Percentiles rank a stretch among this genome's conserved stretches.
phyloP scores from a whole-genome alignment of 805 yeast species.

The Metschnikowia amazonensis region DNA sequence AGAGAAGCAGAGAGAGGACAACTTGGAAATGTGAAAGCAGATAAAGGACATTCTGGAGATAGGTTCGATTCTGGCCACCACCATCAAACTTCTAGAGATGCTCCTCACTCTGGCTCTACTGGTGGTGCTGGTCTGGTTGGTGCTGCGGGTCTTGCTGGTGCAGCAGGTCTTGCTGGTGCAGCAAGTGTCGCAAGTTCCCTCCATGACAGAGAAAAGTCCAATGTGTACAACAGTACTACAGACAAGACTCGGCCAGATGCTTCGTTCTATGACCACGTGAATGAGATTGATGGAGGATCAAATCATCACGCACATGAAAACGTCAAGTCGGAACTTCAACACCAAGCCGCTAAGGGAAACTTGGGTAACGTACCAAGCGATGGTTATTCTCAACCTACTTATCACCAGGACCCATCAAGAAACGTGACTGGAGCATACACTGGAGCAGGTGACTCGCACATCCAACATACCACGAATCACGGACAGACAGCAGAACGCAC shows the following conservation, averaged over 20 bases:
- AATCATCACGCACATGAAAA: slow-evolving; percentile 10
- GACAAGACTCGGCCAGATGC: not conserved
- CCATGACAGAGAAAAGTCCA: not conserved
- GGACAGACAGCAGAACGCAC: not conserved
- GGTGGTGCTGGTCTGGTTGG: too few species aligned
- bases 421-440: not conserved
- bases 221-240: too few species aligned
- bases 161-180: not conserved
- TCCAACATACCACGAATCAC: not conserved
- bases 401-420: not conserved
- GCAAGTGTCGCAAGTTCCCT: not conserved
- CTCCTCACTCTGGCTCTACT: not conserved
- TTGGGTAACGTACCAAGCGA: slow-evolving; percentile 9
- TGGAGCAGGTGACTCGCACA: not conserved
- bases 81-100: not conserved
- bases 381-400: not conserved
- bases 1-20: slow-evolving; percentile 2
- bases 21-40: slow-evolving; percentile 1
- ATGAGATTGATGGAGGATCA: slow-evolving; percentile 10
- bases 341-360: slow-evolving; percentile 10
- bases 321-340: slow-evolving; percentile 9
- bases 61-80: too few species aligned
- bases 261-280: slow-evolving; percentile 4
- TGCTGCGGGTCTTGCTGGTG: too few species aligned
- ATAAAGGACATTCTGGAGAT: not conserved